Conservation (phyloP, 345 rosid species). For the Luvunga scandens region DNA sequence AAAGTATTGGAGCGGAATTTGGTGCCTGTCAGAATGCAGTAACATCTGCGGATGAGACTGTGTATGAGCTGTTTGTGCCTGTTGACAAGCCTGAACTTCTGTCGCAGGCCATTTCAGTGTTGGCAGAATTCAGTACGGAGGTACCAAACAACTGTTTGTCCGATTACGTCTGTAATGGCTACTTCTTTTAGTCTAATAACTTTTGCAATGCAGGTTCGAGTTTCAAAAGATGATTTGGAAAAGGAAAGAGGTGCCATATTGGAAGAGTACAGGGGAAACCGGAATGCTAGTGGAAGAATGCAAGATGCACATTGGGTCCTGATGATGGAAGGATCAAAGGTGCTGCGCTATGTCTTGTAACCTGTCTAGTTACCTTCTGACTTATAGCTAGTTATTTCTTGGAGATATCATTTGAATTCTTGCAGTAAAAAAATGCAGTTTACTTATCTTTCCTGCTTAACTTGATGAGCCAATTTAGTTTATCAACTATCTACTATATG, state of each 20-base stretch:
- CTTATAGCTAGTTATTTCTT: background rate
- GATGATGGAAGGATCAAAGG: constrained; percentile 96
- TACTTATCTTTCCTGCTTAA: background rate
- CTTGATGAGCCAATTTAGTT: background rate
- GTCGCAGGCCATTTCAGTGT: constrained; percentile 76
- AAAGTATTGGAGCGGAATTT: constrained; percentile 92
- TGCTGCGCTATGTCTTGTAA: constrained; percentile 13
- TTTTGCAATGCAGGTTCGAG: constrained; percentile 55
- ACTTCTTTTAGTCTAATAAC: background rate
- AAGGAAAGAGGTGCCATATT: constrained; percentile 94
- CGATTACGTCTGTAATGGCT: background rate
- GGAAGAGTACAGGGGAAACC: constrained; percentile 82
- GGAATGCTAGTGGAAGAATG: constrained; percentile 90
- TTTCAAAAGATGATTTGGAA: constrained; percentile 77
- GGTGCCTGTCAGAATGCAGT: constrained; percentile 96
- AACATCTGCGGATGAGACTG: constrained; percentile 88
- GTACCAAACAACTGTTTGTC: constrained; percentile 29
- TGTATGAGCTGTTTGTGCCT: constrained; percentile 87
- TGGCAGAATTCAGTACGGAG: constrained; percentile 92
- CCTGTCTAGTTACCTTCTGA: background rate
- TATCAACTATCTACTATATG: background rate
- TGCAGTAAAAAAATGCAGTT: background rate
- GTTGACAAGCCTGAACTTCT: constrained; percentile 74
- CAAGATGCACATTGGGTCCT: constrained; percentile 85
- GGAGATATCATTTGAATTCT: background rate